Evolutionary conservation across 1,139 yeast genomes (phyloP), one percentile per base, ranked within the genome.

Genomic region (Pichia inconspicua): DNA sequence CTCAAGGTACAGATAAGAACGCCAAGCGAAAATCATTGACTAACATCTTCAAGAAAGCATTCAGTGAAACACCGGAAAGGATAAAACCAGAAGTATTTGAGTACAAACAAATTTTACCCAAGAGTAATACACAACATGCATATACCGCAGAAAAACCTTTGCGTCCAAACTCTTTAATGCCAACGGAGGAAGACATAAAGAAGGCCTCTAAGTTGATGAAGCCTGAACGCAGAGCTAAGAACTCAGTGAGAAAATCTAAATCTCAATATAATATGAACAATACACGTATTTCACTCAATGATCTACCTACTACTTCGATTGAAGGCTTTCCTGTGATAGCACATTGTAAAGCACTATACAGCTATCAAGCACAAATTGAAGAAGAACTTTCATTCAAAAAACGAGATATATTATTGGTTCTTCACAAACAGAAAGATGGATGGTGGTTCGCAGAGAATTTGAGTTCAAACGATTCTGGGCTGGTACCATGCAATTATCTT

Each of bases 391-490:
- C 74, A 17, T 87, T 88, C 71, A 74, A 76, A 49, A 84, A 85
- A 61, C 84, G 84, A 48, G 94, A 89, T 71, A 64, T 78, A n/a
- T 69, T 88, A 64, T 74, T 80, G 53, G 78, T 88, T 14, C 66
- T 85, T 27, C 80, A 79, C 56, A 82, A 76, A 71, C 95, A 87
- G 63, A 90, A 84, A 48, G 96, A 88, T 60, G 88, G 89, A 35
- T 88, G 96, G 96, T 88, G 84, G 82, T 82, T 83, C 57, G 84
- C 87, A 53, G 95, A 88, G 62, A 78, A 84, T 46, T 71, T 77
- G 9, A 75, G 76, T 50, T 72, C 78, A 28, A 77, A 76, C 11
- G 73, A 74, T 28, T 71, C 80, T 10, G 96, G 96, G 0, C 72
- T 87, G 47, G 92, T 89, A 3, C 96, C 96, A 12, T 85, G 90